These are phyloP conservation scores for Penicillium pulvis DNA, from an alignment of 495 filamentous ascomycete genomes.

Conservation along the genomic window DNA sequence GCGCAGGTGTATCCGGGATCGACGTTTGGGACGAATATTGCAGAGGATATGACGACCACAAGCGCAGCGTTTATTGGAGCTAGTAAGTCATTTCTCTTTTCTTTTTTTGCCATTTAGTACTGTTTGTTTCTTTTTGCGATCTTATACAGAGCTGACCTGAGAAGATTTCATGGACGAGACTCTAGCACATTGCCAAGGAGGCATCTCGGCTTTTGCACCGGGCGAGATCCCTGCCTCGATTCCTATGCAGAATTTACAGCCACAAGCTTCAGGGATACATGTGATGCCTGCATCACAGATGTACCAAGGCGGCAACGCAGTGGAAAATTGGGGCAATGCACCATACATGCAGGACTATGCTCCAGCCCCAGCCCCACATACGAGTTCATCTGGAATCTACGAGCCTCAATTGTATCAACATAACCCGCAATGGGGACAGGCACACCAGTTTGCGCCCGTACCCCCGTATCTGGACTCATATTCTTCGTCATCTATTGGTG, in stretches of 20 bases:
- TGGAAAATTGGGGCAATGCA: slow-evolving; percentile 1
- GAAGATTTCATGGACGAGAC: slow-evolving; percentile 15
- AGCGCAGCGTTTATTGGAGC: slow-evolving; percentile 1
- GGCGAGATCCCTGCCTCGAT: slow-evolving; percentile 15
- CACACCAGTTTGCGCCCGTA: slow-evolving; percentile 5
- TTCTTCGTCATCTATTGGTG: slow-evolving; percentile 7
- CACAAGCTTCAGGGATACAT: slow-evolving; percentile 4
- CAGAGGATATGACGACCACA: not conserved
- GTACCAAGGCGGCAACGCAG: not conserved
- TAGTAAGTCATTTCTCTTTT: not conserved
- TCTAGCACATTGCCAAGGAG: slow-evolving; percentile 13
- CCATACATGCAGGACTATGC: slow-evolving; percentile 5
- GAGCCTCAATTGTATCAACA: slow-evolving; percentile 10
- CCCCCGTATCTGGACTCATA: slow-evolving; percentile 11
- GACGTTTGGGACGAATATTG: slow-evolving; percentile 8
- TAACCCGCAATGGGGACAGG: slow-evolving; percentile 10
- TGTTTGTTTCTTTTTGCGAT: not conserved
- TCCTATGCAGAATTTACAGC: slow-evolving; percentile 12
- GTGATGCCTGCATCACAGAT: not conserved
- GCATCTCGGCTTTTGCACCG: slow-evolving; percentile 13
- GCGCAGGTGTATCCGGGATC: slow-evolving; percentile 8
- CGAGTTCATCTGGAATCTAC: slow-evolving; percentile 3
- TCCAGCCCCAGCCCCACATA: slow-evolving; percentile 1
- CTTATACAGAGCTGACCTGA: not conserved
- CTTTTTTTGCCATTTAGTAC: not conserved